Base-by-base conservation (phyloP, 2,329 filamentous ascomycete genomes). In the Ceratocystiopsis sp. region DNA sequence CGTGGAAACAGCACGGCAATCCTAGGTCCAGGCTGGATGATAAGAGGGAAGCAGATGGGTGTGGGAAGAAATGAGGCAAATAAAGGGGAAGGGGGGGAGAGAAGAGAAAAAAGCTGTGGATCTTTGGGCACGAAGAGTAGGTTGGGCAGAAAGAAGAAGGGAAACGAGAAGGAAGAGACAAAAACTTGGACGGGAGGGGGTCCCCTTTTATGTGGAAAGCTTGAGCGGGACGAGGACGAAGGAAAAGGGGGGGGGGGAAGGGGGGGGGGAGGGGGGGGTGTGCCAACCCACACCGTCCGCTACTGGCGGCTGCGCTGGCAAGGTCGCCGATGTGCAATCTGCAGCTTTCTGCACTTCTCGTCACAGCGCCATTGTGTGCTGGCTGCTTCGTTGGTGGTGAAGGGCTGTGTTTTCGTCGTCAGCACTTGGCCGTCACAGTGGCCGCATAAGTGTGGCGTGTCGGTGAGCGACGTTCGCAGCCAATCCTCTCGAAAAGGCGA, bases 381-480 rank as follows among this genome's bases (percentile, higher is more conserved):
- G 1, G 10, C 16, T 29, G 16, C 14, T 17, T 38, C 18, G 36
- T n/a, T 19, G 36, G 2, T 38, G 36, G 10, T 17, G 5, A 12
- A 12, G 4, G 16, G 16, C 14, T 39, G 29, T 15, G n/a, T 42
- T 25, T 8, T 6, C 16, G 39, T 15, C 36, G 4, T 40, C 19
- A 21, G 19, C 19, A 21, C 19, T 40, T 48, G 57, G 64, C 57
- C 65, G 59, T 66, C 61, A 63, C 64, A 65, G 54, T 59, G 63
- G 63, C 57, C 60, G 63, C 53, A 53, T 42, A 44, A 42, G 38
- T 36, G 16, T 17, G 16, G 25, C n/a, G 37, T 40, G 34, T 36
- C 21, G 39, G 35, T 34, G 37, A 37, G 29, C 42, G 41, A 21
- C 7, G 42, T 19, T 43, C 41, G 35, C 42, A 43, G 6, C 12